phyloP scores from a whole-genome alignment of 495 filamentous ascomycete genomes.

The Monascus purpureus region DNA sequence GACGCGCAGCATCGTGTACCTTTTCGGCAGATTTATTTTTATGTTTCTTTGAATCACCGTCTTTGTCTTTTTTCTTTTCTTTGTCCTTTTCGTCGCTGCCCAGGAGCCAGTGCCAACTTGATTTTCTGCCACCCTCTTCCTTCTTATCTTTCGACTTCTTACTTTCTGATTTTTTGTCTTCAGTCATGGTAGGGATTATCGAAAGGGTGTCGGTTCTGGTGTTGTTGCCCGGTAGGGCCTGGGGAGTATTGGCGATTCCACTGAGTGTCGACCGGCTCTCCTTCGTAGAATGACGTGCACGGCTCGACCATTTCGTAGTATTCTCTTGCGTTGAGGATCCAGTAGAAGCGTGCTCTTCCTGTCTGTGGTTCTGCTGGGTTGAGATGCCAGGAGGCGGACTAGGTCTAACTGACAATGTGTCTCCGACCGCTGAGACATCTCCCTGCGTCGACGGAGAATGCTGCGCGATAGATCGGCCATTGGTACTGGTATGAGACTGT shows the following conservation, averaged over 20 bases:
- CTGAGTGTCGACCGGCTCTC: slow-evolving; percentile 18
- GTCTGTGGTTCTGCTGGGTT: not conserved
- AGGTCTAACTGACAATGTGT: slow-evolving; percentile 41
- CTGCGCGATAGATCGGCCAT: not conserved
- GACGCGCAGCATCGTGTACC: slow-evolving; percentile 52
- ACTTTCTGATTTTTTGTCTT: slow-evolving; percentile 50
- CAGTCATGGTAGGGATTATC: slow-evolving; percentile 64
- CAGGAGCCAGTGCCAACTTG: slow-evolving; percentile 72
- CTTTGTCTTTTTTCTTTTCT: slow-evolving; percentile 45
- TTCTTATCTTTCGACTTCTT: slow-evolving; percentile 53
- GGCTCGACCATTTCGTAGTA: slow-evolving; percentile 14
- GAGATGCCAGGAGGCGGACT: slow-evolving; percentile 14
- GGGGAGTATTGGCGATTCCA: slow-evolving; percentile 23
- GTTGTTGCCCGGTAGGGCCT: slow-evolving; percentile 53
- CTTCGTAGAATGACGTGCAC: slow-evolving; percentile 13
- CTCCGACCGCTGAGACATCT: slow-evolving; percentile 52
- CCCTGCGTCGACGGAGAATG: slow-evolving; percentile 20
- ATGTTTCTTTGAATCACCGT: slow-evolving; percentile 45
- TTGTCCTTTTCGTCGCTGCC: slow-evolving; percentile 59
- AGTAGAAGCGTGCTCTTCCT: not conserved
- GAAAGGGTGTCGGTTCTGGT: slow-evolving; percentile 66
- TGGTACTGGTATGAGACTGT: not conserved
- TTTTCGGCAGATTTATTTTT: slow-evolving; percentile 47
- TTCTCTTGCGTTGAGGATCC: slow-evolving; percentile 36
- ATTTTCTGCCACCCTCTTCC: slow-evolving; percentile 52